Percentiles rank a stretch among this genome's conserved stretches.
Evolutionary conservation across 2,329 filamentous ascomycete genomes (phyloP).

Genomic region (Cercospora sesami): DNA sequence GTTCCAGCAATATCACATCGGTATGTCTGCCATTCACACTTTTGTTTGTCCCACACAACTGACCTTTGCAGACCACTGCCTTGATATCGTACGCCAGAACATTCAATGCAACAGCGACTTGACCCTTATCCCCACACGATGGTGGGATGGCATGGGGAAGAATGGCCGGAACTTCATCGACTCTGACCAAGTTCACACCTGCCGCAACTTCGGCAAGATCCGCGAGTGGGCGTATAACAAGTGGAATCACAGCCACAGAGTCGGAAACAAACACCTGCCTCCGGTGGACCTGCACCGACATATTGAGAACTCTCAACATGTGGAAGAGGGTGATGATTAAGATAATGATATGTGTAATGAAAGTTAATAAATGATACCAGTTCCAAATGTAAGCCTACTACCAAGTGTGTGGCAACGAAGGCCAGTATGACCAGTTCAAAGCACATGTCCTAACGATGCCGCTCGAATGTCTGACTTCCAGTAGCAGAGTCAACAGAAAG

Average conservation of each 20-base stretch:
- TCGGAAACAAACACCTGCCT: background rate
- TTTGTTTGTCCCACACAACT: background rate
- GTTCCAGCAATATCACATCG: constrained; percentile 14
- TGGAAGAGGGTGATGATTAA: background rate
- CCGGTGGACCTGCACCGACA: background rate
- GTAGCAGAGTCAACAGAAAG: background rate
- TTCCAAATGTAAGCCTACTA: background rate
- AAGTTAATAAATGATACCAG: background rate
- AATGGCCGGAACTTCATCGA: constrained; percentile 24
- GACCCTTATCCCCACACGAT: constrained; percentile 26
- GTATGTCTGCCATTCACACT: background rate
- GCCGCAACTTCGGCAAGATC: constrained; percentile 24
- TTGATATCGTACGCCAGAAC: constrained; percentile 29
- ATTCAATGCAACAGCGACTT: constrained; percentile 29
- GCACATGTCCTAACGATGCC: background rate
- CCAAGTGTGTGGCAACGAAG: background rate
- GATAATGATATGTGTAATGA: background rate
- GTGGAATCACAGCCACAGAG: constrained; percentile 12
- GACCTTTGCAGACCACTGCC: constrained; percentile 21
- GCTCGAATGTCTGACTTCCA: background rate
- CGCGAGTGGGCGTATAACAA: constrained; percentile 20
- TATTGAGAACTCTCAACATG: background rate
- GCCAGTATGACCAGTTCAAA: background rate
- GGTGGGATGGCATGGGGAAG: constrained; percentile 20
- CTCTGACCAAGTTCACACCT: constrained; percentile 25